These are phyloP conservation scores for Meyerozyma sp. DNA, from an alignment of 1,139 yeast species.

Conservation along the genomic window DNA sequence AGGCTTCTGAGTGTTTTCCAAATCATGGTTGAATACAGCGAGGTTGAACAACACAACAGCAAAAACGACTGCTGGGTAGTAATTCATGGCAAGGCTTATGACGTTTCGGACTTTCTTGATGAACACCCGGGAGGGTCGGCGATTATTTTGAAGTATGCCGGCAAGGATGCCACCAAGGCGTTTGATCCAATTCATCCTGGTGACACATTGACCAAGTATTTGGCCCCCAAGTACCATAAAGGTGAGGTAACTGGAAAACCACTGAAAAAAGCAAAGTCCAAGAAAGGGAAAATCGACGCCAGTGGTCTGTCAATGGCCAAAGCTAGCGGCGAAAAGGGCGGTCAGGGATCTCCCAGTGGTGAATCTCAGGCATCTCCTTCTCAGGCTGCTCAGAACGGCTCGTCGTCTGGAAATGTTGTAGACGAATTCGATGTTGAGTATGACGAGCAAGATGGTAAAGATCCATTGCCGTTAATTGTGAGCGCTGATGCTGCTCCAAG, in stretches of 20 bases:
- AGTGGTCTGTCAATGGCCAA: conserved; percentile 3
- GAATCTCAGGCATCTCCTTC: conserved; percentile 1
- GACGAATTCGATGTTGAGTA: conserved; percentile 45
- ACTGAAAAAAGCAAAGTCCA: conserved; percentile 6
- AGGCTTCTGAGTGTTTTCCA: not conserved
- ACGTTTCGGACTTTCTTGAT: conserved; percentile 42
- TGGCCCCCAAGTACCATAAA: conserved; percentile 24
- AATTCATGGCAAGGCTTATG: conserved; percentile 47
- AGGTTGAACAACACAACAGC: conserved; percentile 32
- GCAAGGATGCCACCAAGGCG: conserved; percentile 55
- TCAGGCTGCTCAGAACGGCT: not conserved
- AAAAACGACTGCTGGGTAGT: conserved; percentile 52
- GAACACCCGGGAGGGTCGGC: conserved; percentile 54
- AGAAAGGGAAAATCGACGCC: conserved; percentile 3
- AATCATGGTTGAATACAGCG: conserved; percentile 8
- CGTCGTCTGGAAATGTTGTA: conserved; percentile 16
- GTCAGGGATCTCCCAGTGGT: not conserved
- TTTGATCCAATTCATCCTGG: conserved; percentile 80
- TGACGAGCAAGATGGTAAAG: conserved; percentile 37
- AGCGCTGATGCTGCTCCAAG: not conserved
- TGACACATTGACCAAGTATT: conserved; percentile 55
- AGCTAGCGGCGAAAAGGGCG: conserved; percentile 3
- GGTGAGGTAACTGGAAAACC: conserved; percentile 26
- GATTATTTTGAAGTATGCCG: conserved; percentile 50
- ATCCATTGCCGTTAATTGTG: conserved; percentile 16